Conservation (phyloP, 805 yeast species). For the Grigorovia jiainica region DNA sequence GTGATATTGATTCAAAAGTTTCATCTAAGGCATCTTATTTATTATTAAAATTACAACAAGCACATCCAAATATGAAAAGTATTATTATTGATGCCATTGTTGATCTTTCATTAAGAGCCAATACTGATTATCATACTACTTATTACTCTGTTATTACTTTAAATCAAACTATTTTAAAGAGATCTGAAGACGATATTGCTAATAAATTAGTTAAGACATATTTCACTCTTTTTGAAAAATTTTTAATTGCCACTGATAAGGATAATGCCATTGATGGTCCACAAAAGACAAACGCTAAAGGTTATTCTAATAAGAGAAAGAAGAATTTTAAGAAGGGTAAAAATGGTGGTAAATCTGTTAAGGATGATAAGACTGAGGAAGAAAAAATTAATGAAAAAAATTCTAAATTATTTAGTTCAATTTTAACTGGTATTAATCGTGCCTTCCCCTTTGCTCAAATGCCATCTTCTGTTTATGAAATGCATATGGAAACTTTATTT, state of each 20-base stretch:
- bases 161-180: constrained; percentile 84
- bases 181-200: constrained; percentile 70
- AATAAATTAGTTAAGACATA: constrained; percentile 76
- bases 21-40: constrained; percentile 81
- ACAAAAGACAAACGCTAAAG: constrained; percentile 27
- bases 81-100: constrained; percentile 70
- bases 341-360: constrained; percentile 79
- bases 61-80: constrained; percentile 91
- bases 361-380: constrained; percentile 46
- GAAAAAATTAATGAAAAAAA: constrained; percentile 71
- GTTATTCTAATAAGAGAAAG: constrained; percentile 54
- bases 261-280: constrained; percentile 35
- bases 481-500: constrained; percentile 77
- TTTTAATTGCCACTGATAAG: constrained; percentile 59
- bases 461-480: constrained; percentile 56
- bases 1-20: constrained; percentile 86
- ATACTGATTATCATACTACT: constrained; percentile 75
- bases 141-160: constrained; percentile 83
- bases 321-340: constrained; percentile 73
- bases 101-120: constrained; percentile 66
- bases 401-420: constrained; percentile 77
- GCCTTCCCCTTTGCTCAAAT: constrained; percentile 87
- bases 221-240: constrained; percentile 75
- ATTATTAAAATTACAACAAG: constrained; percentile 70
- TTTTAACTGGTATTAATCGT: constrained; percentile 90